A percentile compares a stretch with the other conserved stretches of the same genome.
Conservation (phyloP, 495 filamentous ascomycete species). For the Xylaria sp. region DNA sequence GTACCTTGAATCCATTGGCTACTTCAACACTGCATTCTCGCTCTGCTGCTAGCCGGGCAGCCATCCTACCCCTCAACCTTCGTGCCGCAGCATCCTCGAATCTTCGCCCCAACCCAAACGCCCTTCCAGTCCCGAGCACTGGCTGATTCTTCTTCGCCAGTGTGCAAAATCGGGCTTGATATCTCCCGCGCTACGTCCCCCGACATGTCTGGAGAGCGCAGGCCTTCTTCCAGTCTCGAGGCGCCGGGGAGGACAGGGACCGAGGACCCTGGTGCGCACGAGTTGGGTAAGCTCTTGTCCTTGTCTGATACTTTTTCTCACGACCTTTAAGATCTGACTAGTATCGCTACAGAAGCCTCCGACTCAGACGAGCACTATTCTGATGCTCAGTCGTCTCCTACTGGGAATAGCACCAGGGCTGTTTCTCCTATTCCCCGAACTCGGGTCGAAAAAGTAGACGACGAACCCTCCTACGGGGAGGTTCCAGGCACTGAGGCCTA, state of each 20-base stretch:
- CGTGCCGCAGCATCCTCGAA: constrained; percentile 13
- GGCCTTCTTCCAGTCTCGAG: constrained; percentile 57
- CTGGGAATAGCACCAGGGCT: constrained; percentile 57
- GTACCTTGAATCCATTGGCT: constrained; percentile 3
- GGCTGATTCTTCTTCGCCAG: constrained; percentile 5
- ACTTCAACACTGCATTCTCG: constrained; percentile 13
- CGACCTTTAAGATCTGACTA: not conserved
- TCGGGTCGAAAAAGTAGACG: constrained; percentile 78
- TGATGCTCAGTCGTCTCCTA: constrained; percentile 78
- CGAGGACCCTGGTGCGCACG: constrained; percentile 82
- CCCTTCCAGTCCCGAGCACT: not conserved
- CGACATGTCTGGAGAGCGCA: constrained; percentile 46
- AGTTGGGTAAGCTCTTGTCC: constrained; percentile 66
- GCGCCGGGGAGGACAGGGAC: constrained; percentile 70
- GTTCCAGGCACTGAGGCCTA: constrained; percentile 85
- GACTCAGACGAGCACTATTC: constrained; percentile 90
- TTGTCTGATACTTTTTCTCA: not conserved
- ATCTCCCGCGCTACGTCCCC: not conserved
- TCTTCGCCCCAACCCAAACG: not conserved
- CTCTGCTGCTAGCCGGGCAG: constrained; percentile 24
- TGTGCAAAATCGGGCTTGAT: not conserved
- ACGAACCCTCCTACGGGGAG: constrained; percentile 77
- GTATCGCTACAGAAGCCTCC: constrained; percentile 57
- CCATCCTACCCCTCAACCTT: constrained; percentile 25
- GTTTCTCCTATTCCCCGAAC: constrained; percentile 76